Evolutionary conservation across 768 basidiomycete species (phyloP), one percentile per base, ranked within the genome.

Genomic region (Boletus eberwhitei): DNA sequence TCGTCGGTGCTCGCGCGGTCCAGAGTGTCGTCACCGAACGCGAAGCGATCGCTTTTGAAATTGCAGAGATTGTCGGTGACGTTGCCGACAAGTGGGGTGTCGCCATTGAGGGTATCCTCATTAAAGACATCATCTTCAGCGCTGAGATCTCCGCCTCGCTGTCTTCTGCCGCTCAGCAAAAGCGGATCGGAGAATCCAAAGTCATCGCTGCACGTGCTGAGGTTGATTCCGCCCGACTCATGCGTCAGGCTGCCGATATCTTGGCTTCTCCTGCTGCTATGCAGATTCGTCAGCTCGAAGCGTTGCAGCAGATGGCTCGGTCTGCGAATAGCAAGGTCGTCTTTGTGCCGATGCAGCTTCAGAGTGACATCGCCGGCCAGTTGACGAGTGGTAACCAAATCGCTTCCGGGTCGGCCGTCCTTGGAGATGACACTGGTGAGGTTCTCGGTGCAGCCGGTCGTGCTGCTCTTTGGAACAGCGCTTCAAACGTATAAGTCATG

Each of bases 61-160:
- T 98, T 58, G 96, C 93, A 50, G 92, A 96, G 72, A 94, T 97
- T 53, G 93, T 98, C 31, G 90, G 88, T 26, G 89, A 93, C 70
- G 81, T 93, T 41, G 90, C 90, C 16, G 91, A 92, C 74, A 92
- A 92, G 70, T 98, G 96, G 96, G 96, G 96, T 70, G 96, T 98
- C 40, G 80, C 89, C 29, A 95, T 98, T 70, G 96, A 98, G 71
- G 90, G 91, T 48, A 95, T 98, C 74, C 85, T 97, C 68, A 90
- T 92, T 77, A 92, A 92, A 75, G 91, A 93, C 70, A 92, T 94
- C 73, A 88, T 94, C 73, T 97, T 98, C 80, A 88, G 87, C 50
- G 58, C 88, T 45, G 96, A 98, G 55, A 84, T 99, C 17, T 86
- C 93, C 49, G 87, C 92, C 9, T 92, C 91, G 17, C 80, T 99